These are phyloP conservation scores for Coniferiporia weirii DNA, from an alignment of 1,284 basidiomycete genomes.

Conservation along the genomic window DNA sequence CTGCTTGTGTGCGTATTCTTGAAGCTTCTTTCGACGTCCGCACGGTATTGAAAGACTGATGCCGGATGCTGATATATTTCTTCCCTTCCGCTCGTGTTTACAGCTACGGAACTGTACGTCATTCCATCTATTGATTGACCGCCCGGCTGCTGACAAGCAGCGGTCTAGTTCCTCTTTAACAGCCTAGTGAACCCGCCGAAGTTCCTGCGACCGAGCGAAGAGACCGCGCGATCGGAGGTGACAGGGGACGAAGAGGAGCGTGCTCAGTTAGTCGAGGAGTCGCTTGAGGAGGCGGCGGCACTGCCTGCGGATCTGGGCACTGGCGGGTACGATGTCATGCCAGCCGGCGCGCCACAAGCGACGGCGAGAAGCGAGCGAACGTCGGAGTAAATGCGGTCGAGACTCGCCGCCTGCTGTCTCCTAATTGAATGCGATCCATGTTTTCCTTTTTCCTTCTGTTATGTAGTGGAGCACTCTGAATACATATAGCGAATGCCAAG, in stretches of 20 bases:
- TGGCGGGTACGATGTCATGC: constrained; percentile 66
- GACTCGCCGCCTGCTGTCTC: not conserved
- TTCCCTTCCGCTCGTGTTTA: constrained; percentile 7
- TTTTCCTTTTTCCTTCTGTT: not conserved
- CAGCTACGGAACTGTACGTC: constrained; percentile 27
- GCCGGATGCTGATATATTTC: constrained; percentile 1
- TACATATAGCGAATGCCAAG: no score
- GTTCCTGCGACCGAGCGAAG: constrained; percentile 44
- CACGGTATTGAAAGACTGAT: not conserved
- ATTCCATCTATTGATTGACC: not conserved
- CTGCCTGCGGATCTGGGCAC: constrained; percentile 70
- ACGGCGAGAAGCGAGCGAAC: not conserved
- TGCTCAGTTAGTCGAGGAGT: constrained; percentile 35
- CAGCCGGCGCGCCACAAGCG: not conserved
- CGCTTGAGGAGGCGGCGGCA: constrained; percentile 66
- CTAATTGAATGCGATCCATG: not conserved
- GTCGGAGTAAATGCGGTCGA: not conserved
- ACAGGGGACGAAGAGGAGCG: constrained; percentile 47
- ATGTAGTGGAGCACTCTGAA: not conserved
- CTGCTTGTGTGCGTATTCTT: constrained; percentile 73
- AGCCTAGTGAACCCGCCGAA: constrained; percentile 59
- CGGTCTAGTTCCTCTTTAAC: constrained; percentile 72
- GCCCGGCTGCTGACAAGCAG: not conserved
- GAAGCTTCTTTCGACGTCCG: not conserved
- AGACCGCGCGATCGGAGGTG: constrained; percentile 28